These are phyloP conservation scores for Beauveria sp. DNA, from an alignment of 2,329 filamentous ascomycete species.

Conservation along the genomic window DNA sequence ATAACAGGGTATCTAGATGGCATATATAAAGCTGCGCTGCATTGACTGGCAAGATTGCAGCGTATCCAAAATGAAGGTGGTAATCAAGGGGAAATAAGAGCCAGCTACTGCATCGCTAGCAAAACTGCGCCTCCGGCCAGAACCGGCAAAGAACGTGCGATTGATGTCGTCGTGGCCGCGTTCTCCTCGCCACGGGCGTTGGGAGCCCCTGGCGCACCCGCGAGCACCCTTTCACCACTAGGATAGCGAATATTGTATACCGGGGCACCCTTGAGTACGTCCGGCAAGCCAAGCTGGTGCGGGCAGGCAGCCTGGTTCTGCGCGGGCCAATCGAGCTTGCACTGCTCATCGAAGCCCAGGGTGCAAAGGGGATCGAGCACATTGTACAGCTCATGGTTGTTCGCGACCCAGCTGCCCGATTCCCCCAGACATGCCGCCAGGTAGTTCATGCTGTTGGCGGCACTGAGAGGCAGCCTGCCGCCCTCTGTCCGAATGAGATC, in stretches of 20 bases:
- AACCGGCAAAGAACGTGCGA: neutral
- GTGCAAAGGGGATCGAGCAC: slow-evolving; percentile 42
- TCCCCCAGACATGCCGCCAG: slow-evolving; percentile 36
- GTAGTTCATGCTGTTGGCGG: slow-evolving; percentile 47
- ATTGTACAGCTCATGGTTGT: slow-evolving; percentile 43
- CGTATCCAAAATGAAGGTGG: neutral
- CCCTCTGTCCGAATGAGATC: slow-evolving; percentile 38
- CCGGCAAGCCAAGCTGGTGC: slow-evolving; percentile 32
- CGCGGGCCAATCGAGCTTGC: slow-evolving; percentile 34
- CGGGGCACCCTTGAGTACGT: slow-evolving; percentile 27
- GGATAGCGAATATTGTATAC: slow-evolving; percentile 43
- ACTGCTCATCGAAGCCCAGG: slow-evolving; percentile 38
- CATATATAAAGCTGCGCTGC: neutral
- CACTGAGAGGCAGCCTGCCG: slow-evolving; percentile 34
- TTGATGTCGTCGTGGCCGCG: neutral
- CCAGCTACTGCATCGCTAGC: neutral
- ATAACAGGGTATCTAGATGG: slow-evolving; percentile 5
- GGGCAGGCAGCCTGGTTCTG: slow-evolving; percentile 39
- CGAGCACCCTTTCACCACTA: slow-evolving; percentile 33
- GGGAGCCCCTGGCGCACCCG: slow-evolving; percentile 11
- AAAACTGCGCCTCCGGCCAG: neutral
- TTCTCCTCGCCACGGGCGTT: neutral
- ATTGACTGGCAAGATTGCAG: neutral
- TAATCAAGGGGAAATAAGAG: neutral
- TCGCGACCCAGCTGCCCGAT: slow-evolving; percentile 36